Base-by-base conservation (phyloP, 805 yeast species). In the Yamadazyma akitaensis region DNA sequence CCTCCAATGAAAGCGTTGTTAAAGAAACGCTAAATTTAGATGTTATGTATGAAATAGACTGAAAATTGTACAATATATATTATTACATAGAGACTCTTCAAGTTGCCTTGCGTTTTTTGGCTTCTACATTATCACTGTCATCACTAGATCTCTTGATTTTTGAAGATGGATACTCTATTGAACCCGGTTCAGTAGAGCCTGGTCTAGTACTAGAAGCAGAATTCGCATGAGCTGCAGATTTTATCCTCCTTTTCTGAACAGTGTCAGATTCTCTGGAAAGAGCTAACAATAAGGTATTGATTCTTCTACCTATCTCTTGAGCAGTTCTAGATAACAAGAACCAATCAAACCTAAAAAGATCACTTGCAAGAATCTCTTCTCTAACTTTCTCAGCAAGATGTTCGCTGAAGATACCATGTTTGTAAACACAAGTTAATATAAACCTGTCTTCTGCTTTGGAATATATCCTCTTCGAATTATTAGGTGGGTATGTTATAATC, bases 401-500 rank as follows among this genome's bases (percentile, higher is more conserved):
- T 19, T 80, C 83, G 39, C 79, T 68, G 56, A 77, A 70, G 21
- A 86, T 61, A 0, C 96, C 96, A 53, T 78, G 73, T 54, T 82
- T 82, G 61, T 83, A 73, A 0, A 84, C 84, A 45, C 80, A 76
- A 25, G 76, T 55, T 42, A 87, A 59, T 21, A 87, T 67, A 54
- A 82, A 87, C 44, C 88, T 72, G 58, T 87, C 96, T 58, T 87
- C 95, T 0, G 75, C 62, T 28, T 79, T 78, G 8, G 87, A 80
- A 56, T 84, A 87, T 8, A 85, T 75, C 54, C 90, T 68, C 57
- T 86, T 85, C 11, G 94, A 85, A 60, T 85, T 86, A 59, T 85
- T 86, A n/a, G 91, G 91, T 0, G 94, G 92, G 50, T 85, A 87
- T 45, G 79, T 85, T 19, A 87, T 81, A 3, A 65, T 65, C 62